Evolutionary conservation across 148 eudicot genomes (phyloP), one percentile per base, ranked within the genome.

Genomic region (Simmondsia chinensis): DNA sequence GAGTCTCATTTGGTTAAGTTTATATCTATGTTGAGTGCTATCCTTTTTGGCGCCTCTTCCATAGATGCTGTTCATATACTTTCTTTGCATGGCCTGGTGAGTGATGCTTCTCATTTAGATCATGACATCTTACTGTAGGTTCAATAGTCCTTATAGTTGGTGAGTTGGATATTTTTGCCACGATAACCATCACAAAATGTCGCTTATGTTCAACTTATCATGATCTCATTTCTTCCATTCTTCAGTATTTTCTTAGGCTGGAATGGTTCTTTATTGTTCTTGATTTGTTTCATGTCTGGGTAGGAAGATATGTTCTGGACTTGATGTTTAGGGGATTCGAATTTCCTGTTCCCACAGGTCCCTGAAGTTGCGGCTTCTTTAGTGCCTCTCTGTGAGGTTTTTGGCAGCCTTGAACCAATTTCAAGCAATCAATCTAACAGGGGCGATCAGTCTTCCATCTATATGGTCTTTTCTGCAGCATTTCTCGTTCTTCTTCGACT

Each of bases 401-500:
- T 58, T 47, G 63, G 63, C 39, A 38, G 54, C 29, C 48, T 58
- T 21, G 12, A 21, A 23, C 63, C 63, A 20, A 14, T 47, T 35
- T 48, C 54, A 9, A 48, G 24, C 10, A 45, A 31, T 33, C 29
- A 32, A 40, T 48, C 37, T 23, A 48, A 29, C 33, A 29, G 11
- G 12, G 17, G 33, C 28, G 52, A 58, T 38, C 40, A 48, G 22
- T 39, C 47, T 23, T 57, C 62, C 9, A 32, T 35, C 39, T 58
- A 58, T 38, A 38, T 48, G 54, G 63, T 58, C 28, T 58, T 58
- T 39, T 58, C 63, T 48, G 38, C 63, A 37, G 63, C 63, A 20
- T 58, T 58, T 48, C 63, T 58, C 48, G 47, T 58, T 58, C 63
- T 58, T 58, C 55, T 58, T 31, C 63, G 63, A 15, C 48, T 58